Evolutionary conservation across 2,329 filamentous ascomycete genomes (phyloP).

Genomic region (Magnaporthales sp.): DNA sequence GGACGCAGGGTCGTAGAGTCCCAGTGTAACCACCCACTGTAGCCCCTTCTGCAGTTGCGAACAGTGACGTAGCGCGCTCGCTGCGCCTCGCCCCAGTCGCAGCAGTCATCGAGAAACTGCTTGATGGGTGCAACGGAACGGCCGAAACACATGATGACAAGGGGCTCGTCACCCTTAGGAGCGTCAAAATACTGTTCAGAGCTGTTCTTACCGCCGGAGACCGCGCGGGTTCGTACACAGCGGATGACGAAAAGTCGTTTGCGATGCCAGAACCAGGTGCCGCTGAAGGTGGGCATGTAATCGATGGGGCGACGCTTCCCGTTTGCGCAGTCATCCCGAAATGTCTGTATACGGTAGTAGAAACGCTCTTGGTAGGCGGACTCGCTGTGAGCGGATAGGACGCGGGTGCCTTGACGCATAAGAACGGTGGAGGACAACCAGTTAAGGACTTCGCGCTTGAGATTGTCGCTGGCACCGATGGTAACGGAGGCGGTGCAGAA

Average conservation of each 20-base stretch:
- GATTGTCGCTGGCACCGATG: slow-evolving; percentile 24
- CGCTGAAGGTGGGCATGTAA: slow-evolving; percentile 28
- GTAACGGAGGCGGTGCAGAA: slow-evolving; percentile 29
- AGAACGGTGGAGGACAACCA: slow-evolving; percentile 27
- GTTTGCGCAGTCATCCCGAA: slow-evolving; percentile 22
- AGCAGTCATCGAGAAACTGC: slow-evolving; percentile 33
- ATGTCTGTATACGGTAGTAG: slow-evolving; percentile 16
- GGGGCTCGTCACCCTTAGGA: slow-evolving; percentile 25
- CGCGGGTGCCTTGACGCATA: slow-evolving; percentile 18
- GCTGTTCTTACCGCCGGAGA: slow-evolving; percentile 9
- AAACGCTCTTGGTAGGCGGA: slow-evolving; percentile 21
- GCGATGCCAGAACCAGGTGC: slow-evolving; percentile 25
- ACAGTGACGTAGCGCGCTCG: slow-evolving; percentile 26
- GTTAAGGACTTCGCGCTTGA: slow-evolving; percentile 28
- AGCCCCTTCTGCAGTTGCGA: slow-evolving; percentile 18
- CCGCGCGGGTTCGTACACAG: slow-evolving; percentile 15
- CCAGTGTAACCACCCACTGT: slow-evolving; percentile 21
- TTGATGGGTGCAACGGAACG: slow-evolving; percentile 41
- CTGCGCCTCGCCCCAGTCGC: slow-evolving; percentile 33
- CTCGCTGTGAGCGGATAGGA: slow-evolving; percentile 25
- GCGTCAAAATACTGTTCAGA: slow-evolving; percentile 24
- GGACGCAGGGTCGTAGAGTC: slow-evolving; percentile 25
- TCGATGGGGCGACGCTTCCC: slow-evolving; percentile 25
- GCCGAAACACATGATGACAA: slow-evolving; percentile 38
- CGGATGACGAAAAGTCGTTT: slow-evolving; percentile 26